Conservation (phyloP, 2,329 filamentous ascomycete genomes). For the Colletotrichum euphorbiae region DNA sequence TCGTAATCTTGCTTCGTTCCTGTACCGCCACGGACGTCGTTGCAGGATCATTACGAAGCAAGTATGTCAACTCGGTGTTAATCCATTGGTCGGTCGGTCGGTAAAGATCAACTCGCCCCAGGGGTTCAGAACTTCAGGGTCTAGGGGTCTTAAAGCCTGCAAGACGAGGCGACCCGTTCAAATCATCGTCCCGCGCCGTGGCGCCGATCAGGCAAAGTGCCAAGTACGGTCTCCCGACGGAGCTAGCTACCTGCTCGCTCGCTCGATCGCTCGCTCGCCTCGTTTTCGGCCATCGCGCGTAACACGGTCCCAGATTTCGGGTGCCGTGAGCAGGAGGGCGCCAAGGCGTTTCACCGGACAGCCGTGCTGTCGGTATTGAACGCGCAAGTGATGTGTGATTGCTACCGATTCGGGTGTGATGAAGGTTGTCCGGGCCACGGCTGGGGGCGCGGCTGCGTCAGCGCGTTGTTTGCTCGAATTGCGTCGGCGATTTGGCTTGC, state of each 20-base stretch:
- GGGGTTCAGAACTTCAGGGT: neutral
- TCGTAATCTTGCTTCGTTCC: neutral
- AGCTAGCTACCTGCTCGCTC: neutral
- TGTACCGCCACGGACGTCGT: neutral
- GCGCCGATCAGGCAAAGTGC: neutral
- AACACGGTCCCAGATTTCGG: no score
- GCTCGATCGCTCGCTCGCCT: neutral
- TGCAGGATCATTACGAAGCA: neutral
- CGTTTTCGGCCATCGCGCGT: neutral
- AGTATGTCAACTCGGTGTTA: neutral
- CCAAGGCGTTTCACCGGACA: no score
- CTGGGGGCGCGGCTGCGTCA: no score
- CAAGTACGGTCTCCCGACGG: no score
- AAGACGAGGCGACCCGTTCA: neutral
- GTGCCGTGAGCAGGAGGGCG: no score
- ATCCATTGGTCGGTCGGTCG: neutral
- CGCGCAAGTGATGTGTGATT: no score
- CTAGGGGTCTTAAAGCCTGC: neutral
- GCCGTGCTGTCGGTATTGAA: no score
- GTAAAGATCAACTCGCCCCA: neutral
- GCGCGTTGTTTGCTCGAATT: no score
- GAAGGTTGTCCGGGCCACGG: no score
- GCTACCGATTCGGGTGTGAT: no score
- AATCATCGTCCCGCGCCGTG: neutral
- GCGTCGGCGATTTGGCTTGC: no score